Evolutionary conservation across 202 grass and related monocot species (phyloP), one percentile per base, ranked within the genome.

Genomic region (Thinopyrum obtusiflorum): DNA sequence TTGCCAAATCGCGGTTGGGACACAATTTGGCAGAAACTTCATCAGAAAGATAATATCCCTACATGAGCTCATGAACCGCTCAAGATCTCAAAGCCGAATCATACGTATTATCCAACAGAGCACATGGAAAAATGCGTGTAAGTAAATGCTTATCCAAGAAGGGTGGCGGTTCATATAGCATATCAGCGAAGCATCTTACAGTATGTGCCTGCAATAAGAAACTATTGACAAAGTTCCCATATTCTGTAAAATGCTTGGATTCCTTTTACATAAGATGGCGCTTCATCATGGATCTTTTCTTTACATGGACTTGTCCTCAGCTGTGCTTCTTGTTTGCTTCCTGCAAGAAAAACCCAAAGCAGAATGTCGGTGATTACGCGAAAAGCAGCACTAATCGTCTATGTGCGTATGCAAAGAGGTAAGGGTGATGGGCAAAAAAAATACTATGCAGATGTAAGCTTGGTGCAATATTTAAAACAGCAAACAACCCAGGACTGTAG

Each of bases 221-320:
- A 47, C 68, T 80, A 87, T 87, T 26, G 47, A 87, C 62, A 76
- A 36, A 81, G 78, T 61, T 73, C 40, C 63, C 85, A 82, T 32
- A 78, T 78, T 71, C 53, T 78, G 71, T 82, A 84, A 84, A 81
- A 81, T 77, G 49, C 23, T 37, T 62, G 26, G 39, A n/a, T 55
- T 65, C 53, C 37, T 69, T 78, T 77, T 62, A 32, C 76, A 87
- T 84, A 87, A 17, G 63, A 72, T 78, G 42, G 12, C 55, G 62
- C 37, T 72, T 9, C 69, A 57, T 55, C 73, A 65, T 82, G 69
- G 32, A 55, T 85, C 51, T 74, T 59, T 71, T 71, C 70, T 88
- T 64, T 87, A 77, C 69, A 72, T 44, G 81, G 67, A 69, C 21
- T 71, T 70, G 29, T 21, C 49, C 65, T 47, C 55, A 21, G 20